Evolutionary conservation across 2,329 filamentous ascomycete genomes (phyloP).

Genomic region (Alternaria arbusti): DNA sequence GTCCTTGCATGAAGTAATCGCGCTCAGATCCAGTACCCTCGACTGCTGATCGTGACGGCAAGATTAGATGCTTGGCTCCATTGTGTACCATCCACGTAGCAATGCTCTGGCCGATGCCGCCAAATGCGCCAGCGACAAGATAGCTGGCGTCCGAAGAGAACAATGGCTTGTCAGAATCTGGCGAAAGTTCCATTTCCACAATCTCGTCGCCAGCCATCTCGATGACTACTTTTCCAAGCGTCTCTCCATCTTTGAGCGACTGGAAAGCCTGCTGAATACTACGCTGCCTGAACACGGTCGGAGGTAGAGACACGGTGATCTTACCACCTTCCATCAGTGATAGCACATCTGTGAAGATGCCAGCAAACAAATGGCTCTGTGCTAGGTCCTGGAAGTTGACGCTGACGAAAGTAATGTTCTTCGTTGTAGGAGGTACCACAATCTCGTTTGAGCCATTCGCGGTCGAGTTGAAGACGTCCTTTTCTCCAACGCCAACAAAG

Average conservation of each 20-base stretch:
- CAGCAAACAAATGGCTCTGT: not conserved
- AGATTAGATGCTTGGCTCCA: constrained; percentile 28
- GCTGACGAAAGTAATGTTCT: constrained; percentile 4
- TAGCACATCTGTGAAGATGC: constrained; percentile 1
- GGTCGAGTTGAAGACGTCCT: constrained; percentile 3
- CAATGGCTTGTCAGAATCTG: not conserved
- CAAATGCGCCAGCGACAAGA: constrained; percentile 30
- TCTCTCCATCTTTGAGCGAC: constrained; percentile 13
- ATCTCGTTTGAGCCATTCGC: constrained; percentile 4
- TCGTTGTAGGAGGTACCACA: not conserved
- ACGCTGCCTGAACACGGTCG: constrained; percentile 14
- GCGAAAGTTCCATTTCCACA: constrained; percentile 6
- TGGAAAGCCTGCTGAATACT: constrained; percentile 23
- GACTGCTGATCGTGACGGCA: constrained; percentile 21
- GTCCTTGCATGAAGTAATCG: constrained; percentile 11
- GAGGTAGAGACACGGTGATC: not conserved
- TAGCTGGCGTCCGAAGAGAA: constrained; percentile 27
- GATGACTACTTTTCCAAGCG: constrained; percentile 8
- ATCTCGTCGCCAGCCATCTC: constrained; percentile 12
- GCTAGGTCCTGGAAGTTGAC: constrained; percentile 12
- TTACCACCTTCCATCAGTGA: not conserved
- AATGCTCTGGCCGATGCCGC: constrained; percentile 32
- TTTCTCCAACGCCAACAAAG: constrained; percentile 32
- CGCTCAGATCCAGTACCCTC: constrained; percentile 8
- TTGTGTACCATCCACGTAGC: constrained; percentile 23